Evolutionary conservation across 2,329 filamentous ascomycete species (phyloP).

Genomic region (Orbilia javanica): DNA sequence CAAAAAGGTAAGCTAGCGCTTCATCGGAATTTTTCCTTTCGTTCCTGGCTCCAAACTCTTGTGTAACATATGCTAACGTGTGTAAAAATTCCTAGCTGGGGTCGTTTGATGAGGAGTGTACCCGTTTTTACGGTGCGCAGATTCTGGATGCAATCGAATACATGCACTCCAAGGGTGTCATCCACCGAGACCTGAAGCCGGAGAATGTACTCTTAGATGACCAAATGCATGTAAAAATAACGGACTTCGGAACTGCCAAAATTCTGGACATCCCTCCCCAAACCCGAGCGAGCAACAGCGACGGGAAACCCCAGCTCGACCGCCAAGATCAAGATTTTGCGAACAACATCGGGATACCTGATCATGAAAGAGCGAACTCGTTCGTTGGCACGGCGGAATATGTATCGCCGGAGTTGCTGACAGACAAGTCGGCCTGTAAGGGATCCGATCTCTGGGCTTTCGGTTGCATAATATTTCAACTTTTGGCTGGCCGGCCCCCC

Average conservation of each 20-base stretch:
- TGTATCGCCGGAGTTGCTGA: slow-evolving; percentile 95
- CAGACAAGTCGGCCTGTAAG: slow-evolving; percentile 96
- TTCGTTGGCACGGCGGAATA: slow-evolving; percentile 99
- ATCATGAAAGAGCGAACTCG: slow-evolving; percentile 84
- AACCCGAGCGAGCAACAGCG: slow-evolving; percentile 62
- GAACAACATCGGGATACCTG: slow-evolving; percentile 66
- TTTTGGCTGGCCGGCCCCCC: slow-evolving; percentile 92
- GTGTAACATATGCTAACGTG: not conserved
- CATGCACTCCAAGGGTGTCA: slow-evolving; percentile 96
- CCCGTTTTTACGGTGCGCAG: slow-evolving; percentile 92
- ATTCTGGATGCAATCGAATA: slow-evolving; percentile 97
- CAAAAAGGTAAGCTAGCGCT: slow-evolving; percentile 73
- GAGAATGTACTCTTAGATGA: slow-evolving; percentile 96
- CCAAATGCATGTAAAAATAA: slow-evolving; percentile 98
- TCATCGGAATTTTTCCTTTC: not conserved
- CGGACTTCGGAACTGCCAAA: slow-evolving; percentile 98
- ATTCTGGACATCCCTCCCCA: slow-evolving; percentile 75
- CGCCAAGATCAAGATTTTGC: slow-evolving; percentile 63
- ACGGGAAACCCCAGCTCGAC: slow-evolving; percentile 67
- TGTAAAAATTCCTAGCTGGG: slow-evolving; percentile 72
- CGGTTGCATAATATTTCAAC: slow-evolving; percentile 96
- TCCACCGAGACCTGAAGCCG: slow-evolving; percentile 95
- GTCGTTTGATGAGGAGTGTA: slow-evolving; percentile 95
- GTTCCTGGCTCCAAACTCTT: not conserved
- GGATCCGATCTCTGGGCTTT: slow-evolving; percentile 98